Evolutionary conservation across 1,284 basidiomycete genomes (phyloP).

Genomic region (Puccinia horiana): DNA sequence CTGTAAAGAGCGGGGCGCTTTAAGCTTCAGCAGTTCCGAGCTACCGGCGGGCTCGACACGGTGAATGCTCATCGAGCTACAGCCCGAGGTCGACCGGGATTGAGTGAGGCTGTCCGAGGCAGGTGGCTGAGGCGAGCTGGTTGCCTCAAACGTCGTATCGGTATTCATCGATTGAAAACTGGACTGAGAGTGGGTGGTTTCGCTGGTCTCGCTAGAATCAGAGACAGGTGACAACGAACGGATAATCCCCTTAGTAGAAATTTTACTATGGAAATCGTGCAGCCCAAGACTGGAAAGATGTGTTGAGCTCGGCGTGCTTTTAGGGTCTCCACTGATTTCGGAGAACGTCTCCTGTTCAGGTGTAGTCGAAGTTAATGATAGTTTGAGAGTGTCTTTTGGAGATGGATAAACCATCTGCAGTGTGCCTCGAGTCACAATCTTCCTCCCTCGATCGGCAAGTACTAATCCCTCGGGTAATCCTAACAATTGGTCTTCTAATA

Average conservation of each 20-base stretch:
- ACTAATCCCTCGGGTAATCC: slow-evolving; percentile 65
- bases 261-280: not conserved
- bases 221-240: slow-evolving; percentile 10
- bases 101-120: not conserved
- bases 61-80: not conserved
- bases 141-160: not conserved
- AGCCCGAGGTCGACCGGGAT: not conserved
- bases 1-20: not conserved
- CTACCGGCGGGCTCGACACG: not conserved
- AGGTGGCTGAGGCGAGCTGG: not conserved
- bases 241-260: not conserved
- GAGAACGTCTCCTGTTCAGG: not conserved
- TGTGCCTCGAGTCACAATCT: slow-evolving; percentile 70
- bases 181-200: slow-evolving; percentile 1
- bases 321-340: not conserved
- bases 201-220: slow-evolving; percentile 16
- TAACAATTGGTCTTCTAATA: slow-evolving; percentile 61
- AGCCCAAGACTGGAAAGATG: not conserved
- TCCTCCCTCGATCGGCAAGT: slow-evolving; percentile 71
- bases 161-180: slow-evolving; percentile 25
- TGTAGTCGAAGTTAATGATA: not conserved
- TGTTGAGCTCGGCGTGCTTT: not conserved
- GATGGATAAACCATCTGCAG: slow-evolving; percentile 60
- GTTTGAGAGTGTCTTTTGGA: slow-evolving; percentile 53
- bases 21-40: not conserved